phyloP scores from a whole-genome alignment of 2,329 filamentous ascomycete species.

The Huntiella abstrusa region DNA sequence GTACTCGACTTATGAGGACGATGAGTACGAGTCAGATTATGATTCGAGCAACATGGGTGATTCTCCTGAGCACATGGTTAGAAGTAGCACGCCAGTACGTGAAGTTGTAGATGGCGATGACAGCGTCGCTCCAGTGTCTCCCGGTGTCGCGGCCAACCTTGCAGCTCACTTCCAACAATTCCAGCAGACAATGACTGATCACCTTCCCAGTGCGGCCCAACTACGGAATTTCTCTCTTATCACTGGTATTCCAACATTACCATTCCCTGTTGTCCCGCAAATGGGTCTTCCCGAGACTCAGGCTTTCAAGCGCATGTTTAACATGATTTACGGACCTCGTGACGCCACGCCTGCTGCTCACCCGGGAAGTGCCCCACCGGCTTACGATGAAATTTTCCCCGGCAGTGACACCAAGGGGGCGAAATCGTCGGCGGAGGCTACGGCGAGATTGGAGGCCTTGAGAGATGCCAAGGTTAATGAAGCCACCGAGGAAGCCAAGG shows the following conservation, averaged over 20 bases:
- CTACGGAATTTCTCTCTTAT: conserved; percentile 34
- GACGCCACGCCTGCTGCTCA: background rate
- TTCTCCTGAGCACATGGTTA: background rate
- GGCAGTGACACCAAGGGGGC: conserved; percentile 23
- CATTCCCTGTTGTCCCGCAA: conserved; percentile 36
- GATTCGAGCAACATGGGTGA: background rate
- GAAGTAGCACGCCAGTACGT: conserved; percentile 3
- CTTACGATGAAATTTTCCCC: conserved; percentile 66
- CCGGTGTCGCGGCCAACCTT: conserved; percentile 55
- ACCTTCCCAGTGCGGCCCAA: conserved; percentile 28
- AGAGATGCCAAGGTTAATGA: conserved; percentile 6
- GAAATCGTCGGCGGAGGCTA: conserved; percentile 36
- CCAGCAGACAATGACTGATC: conserved; percentile 49
- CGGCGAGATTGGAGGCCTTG: conserved; percentile 18
- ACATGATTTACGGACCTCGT: conserved; percentile 40
- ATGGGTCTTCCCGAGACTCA: conserved; percentile 35
- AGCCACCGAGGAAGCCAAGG: conserved; percentile 19
- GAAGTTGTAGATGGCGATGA: conserved; percentile 2
- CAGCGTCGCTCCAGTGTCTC: conserved; percentile 15
- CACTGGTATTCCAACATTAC: conserved; percentile 37
- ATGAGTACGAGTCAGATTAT: conserved; percentile 17
- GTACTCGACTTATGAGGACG: conserved; percentile 27
- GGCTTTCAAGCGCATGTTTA: conserved; percentile 52
- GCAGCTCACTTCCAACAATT: conserved; percentile 57
- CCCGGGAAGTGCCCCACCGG: conserved; percentile 36